Evolutionary conservation across 768 basidiomycete species (phyloP), one percentile per base, ranked within the genome.

Genomic region (Amanita exitialis): DNA sequence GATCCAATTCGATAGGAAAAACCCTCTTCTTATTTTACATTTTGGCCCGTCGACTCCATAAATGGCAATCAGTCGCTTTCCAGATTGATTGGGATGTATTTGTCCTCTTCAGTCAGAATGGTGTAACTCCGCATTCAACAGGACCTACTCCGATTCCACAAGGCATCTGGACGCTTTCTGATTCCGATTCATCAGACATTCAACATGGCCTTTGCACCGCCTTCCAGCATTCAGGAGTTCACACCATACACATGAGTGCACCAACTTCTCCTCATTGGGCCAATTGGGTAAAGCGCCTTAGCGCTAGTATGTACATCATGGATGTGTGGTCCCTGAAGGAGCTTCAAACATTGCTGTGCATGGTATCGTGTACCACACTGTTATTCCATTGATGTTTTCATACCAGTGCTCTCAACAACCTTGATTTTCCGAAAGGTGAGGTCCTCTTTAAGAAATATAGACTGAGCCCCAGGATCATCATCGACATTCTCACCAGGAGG

Each of bases 391-490:
- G 46, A 53, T 37, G 32, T 48, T 27, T 50, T 25, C 42, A 32
- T 35, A 53, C 44, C 39, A 54, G 53, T 18, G 44, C 53, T 54
- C 32, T 54, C 23, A 43, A 39, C 27, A 44, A 54, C 7, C 15
- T 38, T 20, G 35, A 49, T 54, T 42, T 44, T 42, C 48, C n/a
- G 48, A 15, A 35, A 30, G 48, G 53, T 43, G 32, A 43, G 48
- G 25, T 25, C 39, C 53, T 54, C 48, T 54, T 54, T 44, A 4
- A 38, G 25, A 50, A 51, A 50, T 54, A 54, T 37, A 49, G 53
- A 44, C 47, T 49, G 25, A 50, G 41, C 48, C 20, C 47, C 53
- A 45, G 49, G 13, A 28, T 37, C 49, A 54, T 54, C 38, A 45
- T 54, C 42, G 15, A 49, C 43, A 44, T 54, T 49, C 41, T 50